Base-by-base conservation (phyloP, 2,329 filamentous ascomycete genomes). In the Alternaria arbusti region DNA sequence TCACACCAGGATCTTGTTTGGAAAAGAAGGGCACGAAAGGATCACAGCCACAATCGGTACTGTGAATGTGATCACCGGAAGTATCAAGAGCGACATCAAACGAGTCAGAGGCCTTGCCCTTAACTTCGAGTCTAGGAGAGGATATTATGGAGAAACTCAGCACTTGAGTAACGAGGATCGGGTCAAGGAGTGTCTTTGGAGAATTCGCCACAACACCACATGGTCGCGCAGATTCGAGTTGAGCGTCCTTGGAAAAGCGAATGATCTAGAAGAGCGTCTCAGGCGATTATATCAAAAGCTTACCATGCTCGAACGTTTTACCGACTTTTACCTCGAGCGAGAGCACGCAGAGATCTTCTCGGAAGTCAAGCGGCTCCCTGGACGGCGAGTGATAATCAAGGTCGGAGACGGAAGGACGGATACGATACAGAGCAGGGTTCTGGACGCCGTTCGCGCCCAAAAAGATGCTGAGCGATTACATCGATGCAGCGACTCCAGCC, bases 381-480 rank as follows among this genome's bases (percentile, higher is more conserved):
- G 74, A 6, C 64, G 74, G 11, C 63, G 57, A 23, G 20, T 71
- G 3, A 61, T 72, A 1, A 62, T 70, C 44, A 66, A 55, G 46
- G 44, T 70, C n/a, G 68, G 68, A 12, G 59, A 70, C 17, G 54
- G 59, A 15, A 63, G 63, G 23, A 50, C 56, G 44, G 59, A 67
- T 13, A 46, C 52, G 6, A 52, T 70, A 6, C 67, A 72, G 22
- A 54, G 61, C 10, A 69, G 67, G 43, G 28, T 76, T 2, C 60
- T 70, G 4, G 67, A 72, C 49, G 68, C 68, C 9, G 54, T 73
- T 13, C 58, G 69, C 15, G 68, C 67, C 8, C 66, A 71, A n/a
- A 71, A 70, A 57, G 73, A 76, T 57, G 74, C 73, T 12, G 70
- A 73, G 28, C 57, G 75, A 17, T 59, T 76, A 5, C 69, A 75